Base-by-base conservation (phyloP, 805 yeast genomes). In the Soucietia sequanensis region DNA sequence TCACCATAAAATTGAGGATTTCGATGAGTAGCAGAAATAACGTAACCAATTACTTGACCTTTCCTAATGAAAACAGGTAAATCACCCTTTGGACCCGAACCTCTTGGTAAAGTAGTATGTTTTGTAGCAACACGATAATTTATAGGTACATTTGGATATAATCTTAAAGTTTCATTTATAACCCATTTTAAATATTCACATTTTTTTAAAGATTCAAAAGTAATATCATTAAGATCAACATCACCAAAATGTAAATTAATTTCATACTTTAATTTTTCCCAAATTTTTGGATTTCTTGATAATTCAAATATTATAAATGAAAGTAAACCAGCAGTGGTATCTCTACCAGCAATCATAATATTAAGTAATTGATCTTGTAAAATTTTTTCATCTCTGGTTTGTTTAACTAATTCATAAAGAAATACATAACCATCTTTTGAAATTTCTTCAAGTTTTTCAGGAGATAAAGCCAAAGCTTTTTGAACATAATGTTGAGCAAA, bases 331-430 rank as follows among this genome's bases (percentile, higher is more conserved):
- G 70, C 70, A 16, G 70, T 65, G 21, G 70, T 65, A 44, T 65
- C 70, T 55, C 70, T 62, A 12, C 69, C 70, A 25, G 70, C 70
- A 23, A 65, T 47, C 52, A 65, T 56, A 30, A 65, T 65, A 38
- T 65, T 65, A 43, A 65, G 58, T 39, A 62, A 48, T 39, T 65
- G 70, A 41, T 65, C 68, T 39, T 61, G 55, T 36, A 65, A 58
- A 7, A 54, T 47, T 39, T 49, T 50, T 10, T 66, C 67, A 39
- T 65, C 52, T 41, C 57, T 55, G 8, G 69, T 62, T 31, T 60
- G 58, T 43, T 63, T 62, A 24, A 50, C 68, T 44, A 64, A 58
- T 43, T 63, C 69, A 38, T 61, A 63, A 43, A 63, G 58, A 46
- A 63, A 64, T 4, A 55, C 47, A 39, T 64, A 65, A 4, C 68